Evolutionary conservation across 495 filamentous ascomycete genomes (phyloP).

Genomic region (Neurospora sp.): DNA sequence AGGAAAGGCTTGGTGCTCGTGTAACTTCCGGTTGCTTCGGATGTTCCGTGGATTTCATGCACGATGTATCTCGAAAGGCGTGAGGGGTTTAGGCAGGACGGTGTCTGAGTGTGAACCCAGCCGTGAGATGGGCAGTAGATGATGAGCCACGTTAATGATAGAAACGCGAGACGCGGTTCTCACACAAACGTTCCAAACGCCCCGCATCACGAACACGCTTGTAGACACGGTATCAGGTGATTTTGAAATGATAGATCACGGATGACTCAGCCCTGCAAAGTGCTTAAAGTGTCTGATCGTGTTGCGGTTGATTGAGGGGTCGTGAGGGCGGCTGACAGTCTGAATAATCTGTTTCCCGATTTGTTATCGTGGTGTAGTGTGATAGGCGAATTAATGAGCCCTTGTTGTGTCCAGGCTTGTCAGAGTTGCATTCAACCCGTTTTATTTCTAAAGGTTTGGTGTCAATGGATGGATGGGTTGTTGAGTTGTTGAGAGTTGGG

Average conservation of each 20-base stretch:
- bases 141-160: neutral
- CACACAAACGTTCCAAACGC: neutral
- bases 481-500: neutral
- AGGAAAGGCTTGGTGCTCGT: neutral
- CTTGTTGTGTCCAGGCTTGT: neutral
- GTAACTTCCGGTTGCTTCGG: neutral
- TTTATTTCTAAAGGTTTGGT: neutral
- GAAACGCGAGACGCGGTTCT: neutral
- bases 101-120: conserved; percentile 1
- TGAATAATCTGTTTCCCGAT: neutral
- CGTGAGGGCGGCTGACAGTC: neutral
- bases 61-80: neutral
- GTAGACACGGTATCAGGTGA: conserved; percentile 12
- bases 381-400: neutral
- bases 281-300: neutral
- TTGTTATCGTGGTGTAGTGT: neutral
- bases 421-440: neutral
- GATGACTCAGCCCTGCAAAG: neutral
- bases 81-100: neutral
- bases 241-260: neutral
- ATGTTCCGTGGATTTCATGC: neutral
- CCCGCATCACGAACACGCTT: conserved; percentile 5
- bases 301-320: neutral
- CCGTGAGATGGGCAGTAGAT: neutral
- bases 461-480: neutral